Base-by-base conservation (phyloP, 2,329 filamentous ascomycete species). In the Aspergillus flavus region DNA sequence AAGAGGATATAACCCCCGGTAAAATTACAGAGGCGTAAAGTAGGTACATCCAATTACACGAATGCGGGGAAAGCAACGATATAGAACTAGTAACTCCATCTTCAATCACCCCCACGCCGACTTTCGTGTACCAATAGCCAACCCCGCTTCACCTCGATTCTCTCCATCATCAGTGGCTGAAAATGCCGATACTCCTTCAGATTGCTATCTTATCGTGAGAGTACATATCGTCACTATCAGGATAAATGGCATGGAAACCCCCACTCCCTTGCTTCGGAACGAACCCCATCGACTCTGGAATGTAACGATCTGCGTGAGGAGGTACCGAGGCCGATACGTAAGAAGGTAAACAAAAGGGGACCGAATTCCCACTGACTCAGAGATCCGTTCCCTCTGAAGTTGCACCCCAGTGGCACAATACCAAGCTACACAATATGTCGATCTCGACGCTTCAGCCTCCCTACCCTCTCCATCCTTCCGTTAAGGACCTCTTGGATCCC, bases 401-500 rank as follows among this genome's bases (percentile, higher is more conserved):
- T 10, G 16, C 19, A 30, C 26, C 26, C n/a, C 50, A 11, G 11
- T 34, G 28, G 21, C 26, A 53, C 50, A 53, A 53, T 28, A 12
- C 6, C 23, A 39, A n/a, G 21, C n/a, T 14, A 11, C 32, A 41
- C 45, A 68, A 28, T 45, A 71, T 71, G 69, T 65, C 63, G 16
- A 53, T 64, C 52, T 58, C 66, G 10, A 64, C 67, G 19, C 66
- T 70, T 34, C 71, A 75, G 62, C 76, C 78, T 6, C 78, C 81
- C 0, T 85, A 84, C 64, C 82, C 82, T 28, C 76, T 85, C 32
- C 82, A 85, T 67, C 74, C 78, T 21, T 83, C 82, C 28, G 77
- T 84, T 55, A 71, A 74, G 52, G 74, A 81, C 68, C 73, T 79
- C 43, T 74, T 86, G 57, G 74, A 85, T 68, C 79, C 82, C 1